Evolutionary conservation across 139 green algal species (phyloP), one percentile per base, ranked within the genome.

Genomic region (Chlamydomonas sp.): DNA sequence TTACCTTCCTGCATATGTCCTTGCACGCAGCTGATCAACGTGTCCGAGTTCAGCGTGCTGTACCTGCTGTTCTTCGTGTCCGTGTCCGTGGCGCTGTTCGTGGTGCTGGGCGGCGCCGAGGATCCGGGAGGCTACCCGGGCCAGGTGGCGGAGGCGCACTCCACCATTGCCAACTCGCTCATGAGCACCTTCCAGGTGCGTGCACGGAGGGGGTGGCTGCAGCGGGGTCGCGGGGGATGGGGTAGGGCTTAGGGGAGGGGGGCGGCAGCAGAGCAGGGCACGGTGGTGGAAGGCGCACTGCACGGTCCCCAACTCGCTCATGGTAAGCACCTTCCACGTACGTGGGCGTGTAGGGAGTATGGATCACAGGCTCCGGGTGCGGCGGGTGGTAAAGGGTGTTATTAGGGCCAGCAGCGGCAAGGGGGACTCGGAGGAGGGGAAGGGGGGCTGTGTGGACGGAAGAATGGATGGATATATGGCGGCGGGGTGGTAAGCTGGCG

Each of bases 41-140:
- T 84, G 15, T 18, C 76, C 9, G 63, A 84, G 31, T 84, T 84
- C 66, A 76, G 64, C 31, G 16, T 16, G 66, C 66, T 84, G 1
- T 84, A 84, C 79, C 14, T 76, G 64, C 66, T 84, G 9, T 75
- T 84, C 79, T 84, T 76, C 79, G 14, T 75, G 10, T n/a, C 79
- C 7, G n/a, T 84, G 4, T 31, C 63, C 2, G n/a, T 84, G 79
- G 79, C 63, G 63, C 63, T 84, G 63, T 84, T 84, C 31, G 64
- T 84, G 63, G 57, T 76, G 14, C n/a, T 84, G 4, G 79, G n/a
- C 57, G 20, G 18, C 2, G 61, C 18, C 2, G 63, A 57, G 8
- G 79, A 76, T 49, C 4, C 4, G 1, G 31, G 60, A 20, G 64
- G 66, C n/a, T 16, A 57, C 15, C 20, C 76, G 7, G 14, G 31